Percentiles rank a stretch among this genome's conserved stretches.
These are phyloP conservation scores for Chionographis japonica DNA, from an alignment of 106 monocot species.

Conservation along the genomic window DNA sequence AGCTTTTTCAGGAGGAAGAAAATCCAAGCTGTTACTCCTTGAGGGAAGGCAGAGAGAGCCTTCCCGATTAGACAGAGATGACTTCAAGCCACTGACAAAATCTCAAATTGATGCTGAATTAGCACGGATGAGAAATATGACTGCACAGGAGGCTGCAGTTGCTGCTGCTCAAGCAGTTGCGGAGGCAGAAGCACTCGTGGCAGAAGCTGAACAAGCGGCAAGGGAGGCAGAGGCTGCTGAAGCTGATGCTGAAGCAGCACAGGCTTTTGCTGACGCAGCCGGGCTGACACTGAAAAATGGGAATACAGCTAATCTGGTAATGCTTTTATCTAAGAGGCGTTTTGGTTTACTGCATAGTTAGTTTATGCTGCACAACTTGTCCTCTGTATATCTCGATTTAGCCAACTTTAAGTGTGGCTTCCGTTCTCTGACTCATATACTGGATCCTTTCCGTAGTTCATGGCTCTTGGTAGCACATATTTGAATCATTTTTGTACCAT, in stretches of 20 bases:
- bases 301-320: conserved; percentile 47
- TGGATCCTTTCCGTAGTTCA: too few relatives aligned
- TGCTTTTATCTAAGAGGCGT: not conserved
- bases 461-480: too few relatives aligned
- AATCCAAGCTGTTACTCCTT: conserved; percentile 15
- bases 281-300: conserved; percentile 45
- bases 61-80: conserved; percentile 20
- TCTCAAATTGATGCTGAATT: conserved; percentile 69
- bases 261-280: conserved; percentile 81
- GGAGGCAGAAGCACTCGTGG: conserved; percentile 81
- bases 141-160: conserved; percentile 58
- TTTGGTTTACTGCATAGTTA: too few relatives aligned
- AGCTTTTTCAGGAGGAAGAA: conserved; percentile 28
- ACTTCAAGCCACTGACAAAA: conserved; percentile 36
- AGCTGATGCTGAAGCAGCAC: conserved; percentile 82
- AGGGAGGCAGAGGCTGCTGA: conserved; percentile 80
- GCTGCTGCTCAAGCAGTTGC: conserved; percentile 83
- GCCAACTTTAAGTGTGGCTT: too few relatives aligned
- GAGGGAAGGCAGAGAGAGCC: conserved; percentile 36
- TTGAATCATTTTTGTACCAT: too few relatives aligned
- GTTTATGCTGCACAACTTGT: too few relatives aligned
- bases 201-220: conserved; percentile 79
- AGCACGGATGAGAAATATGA: conserved; percentile 56
- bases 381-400: too few relatives aligned
- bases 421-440: too few relatives aligned